A percentile compares a stretch with the other conserved stretches of the same genome.
phyloP scores from a whole-genome alignment of 495 filamentous ascomycete genomes.

The Penicillium coffeae region DNA sequence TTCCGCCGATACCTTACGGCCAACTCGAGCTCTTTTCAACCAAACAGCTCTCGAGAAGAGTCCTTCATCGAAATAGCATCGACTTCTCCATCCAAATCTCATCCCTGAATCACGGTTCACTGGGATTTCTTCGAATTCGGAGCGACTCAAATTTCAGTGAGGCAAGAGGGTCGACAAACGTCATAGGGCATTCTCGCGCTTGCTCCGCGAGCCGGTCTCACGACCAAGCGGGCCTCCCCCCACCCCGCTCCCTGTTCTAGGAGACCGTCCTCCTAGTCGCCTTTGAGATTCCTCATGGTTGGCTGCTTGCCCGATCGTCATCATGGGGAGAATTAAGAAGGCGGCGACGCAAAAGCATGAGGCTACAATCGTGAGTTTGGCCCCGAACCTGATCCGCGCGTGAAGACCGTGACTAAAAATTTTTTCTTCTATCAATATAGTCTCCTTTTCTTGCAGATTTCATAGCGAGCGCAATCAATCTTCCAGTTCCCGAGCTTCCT shows the following conservation, averaged over 20 bases:
- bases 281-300: constrained; percentile 44
- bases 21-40: not conserved
- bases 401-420: constrained; percentile 15
- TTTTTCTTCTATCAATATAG: constrained; percentile 45
- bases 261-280: constrained; percentile 30
- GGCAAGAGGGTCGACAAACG: constrained; percentile 36
- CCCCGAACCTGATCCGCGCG: constrained; percentile 4
- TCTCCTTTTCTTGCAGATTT: constrained; percentile 83
- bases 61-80: not conserved
- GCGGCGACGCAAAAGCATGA: constrained; percentile 85
- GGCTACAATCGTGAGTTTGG: constrained; percentile 77
- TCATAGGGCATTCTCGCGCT: constrained; percentile 41
- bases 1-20: constrained; percentile 4
- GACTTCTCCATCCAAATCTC: not conserved
- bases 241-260: constrained; percentile 26
- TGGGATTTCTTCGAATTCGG: constrained; percentile 8
- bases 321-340: constrained; percentile 97
- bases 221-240: constrained; percentile 15
- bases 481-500: constrained; percentile 72
- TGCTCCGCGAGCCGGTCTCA: constrained; percentile 34
- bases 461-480: constrained; percentile 60
- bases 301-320: constrained; percentile 33
- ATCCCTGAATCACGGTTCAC: not conserved
- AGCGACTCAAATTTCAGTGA: constrained; percentile 28
- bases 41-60: not conserved